Percentiles rank a stretch among this genome's conserved stretches.
phyloP scores from a whole-genome alignment of 1,139 yeast species.

The Blastobotrys apis region DNA sequence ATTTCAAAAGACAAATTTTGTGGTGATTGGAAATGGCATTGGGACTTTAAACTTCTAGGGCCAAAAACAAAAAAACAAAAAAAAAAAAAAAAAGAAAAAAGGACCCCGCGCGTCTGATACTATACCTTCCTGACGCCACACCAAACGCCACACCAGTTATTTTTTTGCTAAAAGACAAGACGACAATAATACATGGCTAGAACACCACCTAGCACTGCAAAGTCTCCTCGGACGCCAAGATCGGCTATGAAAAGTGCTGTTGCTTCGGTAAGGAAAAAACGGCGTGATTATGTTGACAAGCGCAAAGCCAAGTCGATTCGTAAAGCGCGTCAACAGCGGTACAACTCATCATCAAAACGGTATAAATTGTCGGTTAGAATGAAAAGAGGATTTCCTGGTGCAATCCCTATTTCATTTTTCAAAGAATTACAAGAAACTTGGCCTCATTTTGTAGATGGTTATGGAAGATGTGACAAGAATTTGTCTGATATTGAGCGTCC shows the following conservation, averaged over 20 bases:
- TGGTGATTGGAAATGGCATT: too few species aligned
- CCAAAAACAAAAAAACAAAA: too few species aligned
- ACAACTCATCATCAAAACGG: constrained; percentile 1
- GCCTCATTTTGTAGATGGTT: constrained; percentile 58
- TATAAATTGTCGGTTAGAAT: constrained; percentile 11
- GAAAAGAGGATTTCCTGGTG: constrained; percentile 21
- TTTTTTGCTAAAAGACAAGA: too few species aligned
- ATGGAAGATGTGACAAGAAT: constrained; percentile 54
- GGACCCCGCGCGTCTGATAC: too few species aligned
- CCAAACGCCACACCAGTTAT: too few species aligned
- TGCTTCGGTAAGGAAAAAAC: not conserved
- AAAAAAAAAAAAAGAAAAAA: too few species aligned
- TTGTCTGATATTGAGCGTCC: constrained; percentile 57
- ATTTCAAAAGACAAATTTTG: not conserved
- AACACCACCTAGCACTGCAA: too few species aligned
- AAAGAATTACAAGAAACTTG: constrained; percentile 41
- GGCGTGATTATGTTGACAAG: not conserved
- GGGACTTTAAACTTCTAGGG: too few species aligned
- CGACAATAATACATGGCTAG: too few species aligned
- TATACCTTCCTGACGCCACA: too few species aligned
- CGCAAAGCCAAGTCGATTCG: not conserved
- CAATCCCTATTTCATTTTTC: constrained; percentile 19
- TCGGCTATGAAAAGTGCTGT: constrained; percentile 9
- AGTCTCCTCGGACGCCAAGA: constrained; percentile 2
- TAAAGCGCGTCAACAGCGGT: constrained; percentile 5